A percentile compares a stretch with the other conserved stretches of the same genome.
These are phyloP conservation scores for Gentiana macrophylla DNA, from an alignment of 257 asterid species.

Conservation along the genomic window DNA sequence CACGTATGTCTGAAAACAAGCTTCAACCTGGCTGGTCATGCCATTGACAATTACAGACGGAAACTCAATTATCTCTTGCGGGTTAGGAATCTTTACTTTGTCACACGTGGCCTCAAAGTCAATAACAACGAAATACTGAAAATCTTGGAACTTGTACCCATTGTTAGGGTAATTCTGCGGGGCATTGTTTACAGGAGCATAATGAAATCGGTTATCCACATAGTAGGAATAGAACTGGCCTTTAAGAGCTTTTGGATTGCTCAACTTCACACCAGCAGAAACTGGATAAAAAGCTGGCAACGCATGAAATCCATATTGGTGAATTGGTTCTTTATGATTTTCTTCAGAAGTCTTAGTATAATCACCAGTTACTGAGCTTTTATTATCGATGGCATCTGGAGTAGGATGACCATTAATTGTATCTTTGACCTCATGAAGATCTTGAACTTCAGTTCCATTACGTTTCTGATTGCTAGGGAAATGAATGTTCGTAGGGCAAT, in stretches of 20 bases:
- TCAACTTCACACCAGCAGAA: slow-evolving; percentile 5
- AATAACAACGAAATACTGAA: slow-evolving; percentile 71
- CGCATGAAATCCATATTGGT: too few relatives aligned
- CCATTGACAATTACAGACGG: slow-evolving; percentile 84
- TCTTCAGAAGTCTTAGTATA: too few relatives aligned
- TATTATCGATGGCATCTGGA: slow-evolving; percentile 26
- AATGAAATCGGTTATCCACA: slow-evolving; percentile 40
- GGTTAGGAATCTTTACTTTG: slow-evolving; percentile 57
- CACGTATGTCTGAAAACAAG: slow-evolving; percentile 77
- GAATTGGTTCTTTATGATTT: too few relatives aligned
- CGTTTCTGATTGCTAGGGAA: slow-evolving; percentile 34
- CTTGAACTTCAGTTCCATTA: slow-evolving; percentile 32
- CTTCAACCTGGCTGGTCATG: slow-evolving; percentile 63
- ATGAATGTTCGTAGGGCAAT: slow-evolving; percentile 46
- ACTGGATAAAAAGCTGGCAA: slow-evolving; percentile 28
- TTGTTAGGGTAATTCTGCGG: slow-evolving; percentile 27
- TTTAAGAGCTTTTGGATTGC: slow-evolving; percentile 31
- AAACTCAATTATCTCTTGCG: slow-evolving; percentile 95
- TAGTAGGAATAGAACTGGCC: slow-evolving; percentile 44
- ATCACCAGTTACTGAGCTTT: slow-evolving; percentile 14
- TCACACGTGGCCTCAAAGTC: slow-evolving; percentile 96
- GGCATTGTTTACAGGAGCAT: slow-evolving; percentile 38
- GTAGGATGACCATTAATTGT: slow-evolving; percentile 30
- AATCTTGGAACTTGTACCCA: slow-evolving; percentile 41
- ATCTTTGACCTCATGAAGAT: slow-evolving; percentile 32